phyloP scores from a whole-genome alignment of 2,329 filamentous ascomycete genomes.

The Colletotrichum limetticola region DNA sequence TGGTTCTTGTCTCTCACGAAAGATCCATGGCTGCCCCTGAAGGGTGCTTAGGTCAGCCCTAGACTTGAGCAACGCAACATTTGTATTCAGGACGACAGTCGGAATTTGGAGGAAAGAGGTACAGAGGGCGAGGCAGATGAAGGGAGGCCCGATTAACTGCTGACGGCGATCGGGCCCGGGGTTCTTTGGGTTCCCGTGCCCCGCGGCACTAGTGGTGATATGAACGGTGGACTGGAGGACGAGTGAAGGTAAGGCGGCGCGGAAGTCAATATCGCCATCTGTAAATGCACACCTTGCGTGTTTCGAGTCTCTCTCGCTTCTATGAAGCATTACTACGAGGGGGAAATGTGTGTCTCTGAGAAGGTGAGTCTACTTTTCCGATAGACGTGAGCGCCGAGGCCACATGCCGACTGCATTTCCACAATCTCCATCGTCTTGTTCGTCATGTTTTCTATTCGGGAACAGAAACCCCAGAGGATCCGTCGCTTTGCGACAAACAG shows the following conservation, averaged over 20 bases:
- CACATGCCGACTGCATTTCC: neutral
- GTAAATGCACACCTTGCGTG: neutral
- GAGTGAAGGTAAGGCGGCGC: neutral
- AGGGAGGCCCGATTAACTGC: neutral
- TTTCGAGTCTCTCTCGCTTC: neutral
- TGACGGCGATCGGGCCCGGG: constrained; percentile 23
- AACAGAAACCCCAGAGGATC: neutral
- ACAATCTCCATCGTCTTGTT: neutral
- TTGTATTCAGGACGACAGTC: neutral
- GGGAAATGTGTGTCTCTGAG: neutral
- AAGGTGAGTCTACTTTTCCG: neutral
- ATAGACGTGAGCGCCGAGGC: neutral
- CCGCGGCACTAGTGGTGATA: constrained; percentile 5
- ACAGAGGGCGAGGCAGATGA: neutral
- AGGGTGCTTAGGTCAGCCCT: neutral
- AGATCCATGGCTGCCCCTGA: neutral
- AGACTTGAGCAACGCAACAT: neutral
- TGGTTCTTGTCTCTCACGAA: neutral
- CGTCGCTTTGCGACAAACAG: neutral
- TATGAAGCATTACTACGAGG: neutral
- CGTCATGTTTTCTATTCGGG: too few relatives aligned
- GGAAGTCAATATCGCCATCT: neutral
- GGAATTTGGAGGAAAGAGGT: neutral
- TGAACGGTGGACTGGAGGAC: neutral
- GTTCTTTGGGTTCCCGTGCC: constrained; percentile 22